Evolutionary conservation across 1,284 basidiomycete genomes (phyloP), one percentile per base, ranked within the genome.

Genomic region (Ceratobasidium sp.): DNA sequence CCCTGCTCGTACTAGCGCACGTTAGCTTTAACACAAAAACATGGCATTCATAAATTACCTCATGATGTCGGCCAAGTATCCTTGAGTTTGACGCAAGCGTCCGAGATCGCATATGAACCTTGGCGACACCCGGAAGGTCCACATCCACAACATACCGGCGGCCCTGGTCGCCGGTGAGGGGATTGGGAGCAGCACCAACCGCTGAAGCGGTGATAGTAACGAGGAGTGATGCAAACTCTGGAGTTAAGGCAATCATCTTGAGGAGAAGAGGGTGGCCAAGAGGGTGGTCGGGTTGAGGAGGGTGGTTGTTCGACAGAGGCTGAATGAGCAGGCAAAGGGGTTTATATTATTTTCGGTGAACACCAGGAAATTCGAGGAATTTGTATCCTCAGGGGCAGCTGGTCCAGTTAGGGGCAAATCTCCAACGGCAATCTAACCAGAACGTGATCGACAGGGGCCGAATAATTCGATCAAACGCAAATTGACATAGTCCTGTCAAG

Each of bases 171-270:
- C 26, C 28, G 3, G 61, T 5, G 44, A 42, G 50, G 52, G 28
- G 52, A 23, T 54, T 61, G 33, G 71, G 71, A n/a, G 48, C 61
- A 9, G 59, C 61, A 17, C 28, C 44, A 3, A 65, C 71, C 17
- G 26, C 46, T 15, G 59, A 52, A 26, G 61, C 28, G 38, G 71
- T 54, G 38, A 65, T 26, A 26, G 48, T 61, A 50, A 73, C 70
- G 57, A 75, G 61, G 23, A 75, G 71, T 3, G 71, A 52, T 3
- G 61, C 61, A 42, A 75, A 75, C 71, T 75, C 61, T 15, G 71
- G 71, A 15, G 48, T 23, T 1, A 75, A 46, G 15, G 59, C 61
- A n/a, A 75, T 65, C 71, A 75, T 75, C 44, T 50, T 38, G 57
- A 66, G 23, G 64, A 0, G 38, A 10, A 23, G 33, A 17, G n/a